Evolutionary conservation across 306 rosid species (phyloP).

Genomic region (Corylus heterophylla): DNA sequence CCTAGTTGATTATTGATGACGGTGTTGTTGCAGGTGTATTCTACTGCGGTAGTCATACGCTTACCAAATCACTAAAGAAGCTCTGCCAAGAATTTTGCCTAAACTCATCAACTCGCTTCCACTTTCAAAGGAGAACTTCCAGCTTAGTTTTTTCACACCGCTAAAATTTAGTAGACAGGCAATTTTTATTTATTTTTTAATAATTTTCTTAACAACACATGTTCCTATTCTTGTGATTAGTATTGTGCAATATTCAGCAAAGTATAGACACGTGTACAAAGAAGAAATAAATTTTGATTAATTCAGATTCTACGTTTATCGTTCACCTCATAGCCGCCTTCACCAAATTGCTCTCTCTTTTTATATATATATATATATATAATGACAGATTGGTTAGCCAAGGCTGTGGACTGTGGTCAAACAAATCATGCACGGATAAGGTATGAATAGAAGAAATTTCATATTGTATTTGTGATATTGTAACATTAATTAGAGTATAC

Average conservation of each 20-base stretch:
- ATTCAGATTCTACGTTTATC: neutral
- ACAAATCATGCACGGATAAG: too few species aligned
- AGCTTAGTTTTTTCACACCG: conserved; percentile 18
- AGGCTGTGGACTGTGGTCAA: too few species aligned
- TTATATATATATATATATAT: too few species aligned
- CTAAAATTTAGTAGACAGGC: neutral
- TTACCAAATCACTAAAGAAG: conserved; percentile 28
- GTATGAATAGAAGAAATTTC: too few species aligned
- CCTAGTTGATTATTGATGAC: neutral
- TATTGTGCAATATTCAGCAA: neutral
- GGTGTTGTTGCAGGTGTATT: conserved; percentile 71
- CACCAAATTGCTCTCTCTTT: too few species aligned
- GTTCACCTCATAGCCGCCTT: neutral
- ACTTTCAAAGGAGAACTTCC: conserved; percentile 90
- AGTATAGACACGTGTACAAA: neutral
- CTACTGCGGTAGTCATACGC: conserved; percentile 72
- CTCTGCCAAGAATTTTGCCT: conserved; percentile 47
- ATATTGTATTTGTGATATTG: too few species aligned
- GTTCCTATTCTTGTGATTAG: neutral
- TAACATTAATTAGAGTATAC: too few species aligned
- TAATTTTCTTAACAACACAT: neutral
- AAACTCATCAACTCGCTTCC: conserved; percentile 56
- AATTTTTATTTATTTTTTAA: too few species aligned
- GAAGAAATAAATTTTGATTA: neutral
- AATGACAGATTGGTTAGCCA: too few species aligned